phyloP scores from a whole-genome alignment of 768 basidiomycete genomes.

The Imleria badia region DNA sequence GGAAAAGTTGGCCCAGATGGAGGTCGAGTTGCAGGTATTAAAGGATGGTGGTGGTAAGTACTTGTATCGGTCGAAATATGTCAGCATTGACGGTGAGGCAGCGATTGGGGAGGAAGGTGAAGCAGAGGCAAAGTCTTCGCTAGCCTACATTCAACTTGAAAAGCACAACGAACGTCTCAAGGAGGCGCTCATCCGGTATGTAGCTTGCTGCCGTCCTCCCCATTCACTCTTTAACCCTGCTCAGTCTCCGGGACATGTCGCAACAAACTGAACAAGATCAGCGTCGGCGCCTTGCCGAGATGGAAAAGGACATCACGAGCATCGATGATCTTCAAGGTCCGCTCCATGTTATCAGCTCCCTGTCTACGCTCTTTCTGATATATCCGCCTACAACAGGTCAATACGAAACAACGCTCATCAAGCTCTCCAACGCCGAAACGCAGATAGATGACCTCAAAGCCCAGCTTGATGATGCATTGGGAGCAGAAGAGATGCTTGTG shows the following conservation, averaged over 20 bases:
- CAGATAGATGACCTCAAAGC: constrained; percentile 93
- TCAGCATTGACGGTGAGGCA: constrained; percentile 9
- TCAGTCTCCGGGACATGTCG: constrained; percentile 83
- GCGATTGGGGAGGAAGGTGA: constrained; percentile 30
- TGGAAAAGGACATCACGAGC: constrained; percentile 83
- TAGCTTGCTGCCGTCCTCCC: neutral
- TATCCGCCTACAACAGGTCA: constrained; percentile 47
- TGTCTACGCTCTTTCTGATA: constrained; percentile 1
- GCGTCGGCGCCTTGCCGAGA: constrained; percentile 72
- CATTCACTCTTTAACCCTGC: neutral
- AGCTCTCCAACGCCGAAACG: constrained; percentile 83
- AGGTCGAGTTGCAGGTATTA: constrained; percentile 82
- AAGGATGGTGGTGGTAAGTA: constrained; percentile 52
- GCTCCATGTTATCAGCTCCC: neutral
- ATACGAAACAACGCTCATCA: constrained; percentile 76
- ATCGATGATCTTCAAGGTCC: constrained; percentile 81
- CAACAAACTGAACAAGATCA: constrained; percentile 87
- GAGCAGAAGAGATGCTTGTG: constrained; percentile 95
- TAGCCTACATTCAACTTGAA: constrained; percentile 84
- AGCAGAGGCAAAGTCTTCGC: constrained; percentile 49
- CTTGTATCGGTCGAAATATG: neutral
- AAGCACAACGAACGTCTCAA: constrained; percentile 96
- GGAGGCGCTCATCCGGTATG: constrained; percentile 85
- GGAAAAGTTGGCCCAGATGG: constrained; percentile 73
- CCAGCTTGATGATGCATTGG: constrained; percentile 93